Evolutionary conservation across 768 basidiomycete genomes (phyloP).

Genomic region (Leccinum fibrillosum): DNA sequence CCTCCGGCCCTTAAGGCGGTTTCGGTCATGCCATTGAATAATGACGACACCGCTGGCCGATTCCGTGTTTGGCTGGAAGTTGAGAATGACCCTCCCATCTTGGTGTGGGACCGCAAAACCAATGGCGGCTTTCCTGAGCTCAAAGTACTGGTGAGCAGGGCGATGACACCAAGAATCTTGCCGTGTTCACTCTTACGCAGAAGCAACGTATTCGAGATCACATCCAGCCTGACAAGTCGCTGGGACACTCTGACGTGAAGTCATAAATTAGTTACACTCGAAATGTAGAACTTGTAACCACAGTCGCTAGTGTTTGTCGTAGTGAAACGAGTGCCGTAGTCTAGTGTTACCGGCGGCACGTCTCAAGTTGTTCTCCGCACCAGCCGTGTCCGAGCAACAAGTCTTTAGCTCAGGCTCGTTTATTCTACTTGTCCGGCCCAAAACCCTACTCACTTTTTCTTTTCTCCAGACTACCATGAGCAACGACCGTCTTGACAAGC

Average conservation of each 20-base stretch:
- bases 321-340: neutral
- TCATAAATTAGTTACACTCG: constrained; percentile 9
- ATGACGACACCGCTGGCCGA: constrained; percentile 82
- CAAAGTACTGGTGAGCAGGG: constrained; percentile 64
- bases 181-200: constrained; percentile 36
- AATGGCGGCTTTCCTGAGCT: constrained; percentile 93
- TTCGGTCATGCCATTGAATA: constrained; percentile 68
- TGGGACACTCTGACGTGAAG: constrained; percentile 86
- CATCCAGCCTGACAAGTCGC: constrained; percentile 73
- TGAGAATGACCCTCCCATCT: constrained; percentile 32
- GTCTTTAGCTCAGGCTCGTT: constrained; percentile 23
- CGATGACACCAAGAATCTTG: neutral
- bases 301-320: neutral
- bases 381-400: constrained; percentile 7
- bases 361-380: constrained; percentile 9
- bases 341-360: constrained; percentile 1
- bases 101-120: constrained; percentile 88
- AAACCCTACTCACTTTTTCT: constrained; percentile 10
- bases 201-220: constrained; percentile 87
- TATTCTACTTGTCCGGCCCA: neutral
- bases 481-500: constrained; percentile 53
- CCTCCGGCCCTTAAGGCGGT: constrained; percentile 67
- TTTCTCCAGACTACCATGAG: constrained; percentile 43
- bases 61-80: constrained; percentile 85
- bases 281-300: constrained; percentile 1